Evolutionary conservation across 306 rosid species (phyloP), one percentile per base, ranked within the genome.

Genomic region (Quercus alba): DNA sequence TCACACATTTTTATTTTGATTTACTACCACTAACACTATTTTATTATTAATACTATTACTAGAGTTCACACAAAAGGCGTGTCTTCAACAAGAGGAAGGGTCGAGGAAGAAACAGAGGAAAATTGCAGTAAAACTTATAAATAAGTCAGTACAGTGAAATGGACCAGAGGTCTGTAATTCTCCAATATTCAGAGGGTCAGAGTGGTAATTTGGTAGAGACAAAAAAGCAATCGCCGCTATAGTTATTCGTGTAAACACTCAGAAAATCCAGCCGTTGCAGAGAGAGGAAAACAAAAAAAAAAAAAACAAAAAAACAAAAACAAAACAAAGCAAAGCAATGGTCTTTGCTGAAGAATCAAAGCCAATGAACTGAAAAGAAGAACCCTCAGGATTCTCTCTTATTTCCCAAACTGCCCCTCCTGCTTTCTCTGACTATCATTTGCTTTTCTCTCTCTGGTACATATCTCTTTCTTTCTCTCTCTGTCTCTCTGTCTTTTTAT

Each of bases 201-300:
- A 77, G 73, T 78, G 5, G 89, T 91, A 72, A 83, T 74, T 44
- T 62, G 30, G 0, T 0, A 31, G 10, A 9, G 3, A 12, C 51
- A 61, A 44, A 68, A 88, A 70, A 58, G 84, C 78, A 31, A 31
- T 78, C 33, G 76, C 73, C 72, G 58, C 68, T 52, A 41, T 19
- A 19, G n/a, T 56, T 82, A 12, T 31, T 26, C 67, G 57, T 81
- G 88, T 77, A 83, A 81, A 86, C 75, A 73, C 85, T 64, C 70
- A 59, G 66, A 78, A 49, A 79, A 74, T 76, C 81, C 85, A 56
- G 76, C 91, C 94, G 91, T 88, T 87, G 85, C 82, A 49, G 81
- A 38, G 10, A 49, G 54, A 49, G 54, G 4, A 13, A 49, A 30
- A 44, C 0, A 21, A 35, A 35, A 33, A 35, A 0, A 6, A 6